A percentile compares a stretch with the other conserved stretches of the same genome.
Conservation (phyloP, 2,329 filamentous ascomycete genomes). For the Ceratocystis cubensis region DNA sequence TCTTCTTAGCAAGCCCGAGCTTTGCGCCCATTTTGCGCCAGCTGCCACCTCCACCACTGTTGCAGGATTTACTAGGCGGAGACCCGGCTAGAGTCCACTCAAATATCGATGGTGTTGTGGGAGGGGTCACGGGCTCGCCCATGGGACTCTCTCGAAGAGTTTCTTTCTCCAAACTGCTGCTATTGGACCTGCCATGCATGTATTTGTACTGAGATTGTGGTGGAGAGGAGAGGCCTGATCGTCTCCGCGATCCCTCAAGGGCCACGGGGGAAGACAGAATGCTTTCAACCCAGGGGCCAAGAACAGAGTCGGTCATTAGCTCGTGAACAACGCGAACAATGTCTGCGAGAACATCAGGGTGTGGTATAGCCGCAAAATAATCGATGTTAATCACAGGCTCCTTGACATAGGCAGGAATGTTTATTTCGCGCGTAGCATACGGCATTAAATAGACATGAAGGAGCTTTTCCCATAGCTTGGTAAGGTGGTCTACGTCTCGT, state of each 20-base stretch:
- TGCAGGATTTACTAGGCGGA: constrained; percentile 42
- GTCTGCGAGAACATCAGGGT: constrained; percentile 63
- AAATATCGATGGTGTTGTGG: constrained; percentile 55
- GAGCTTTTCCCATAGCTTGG: constrained; percentile 73
- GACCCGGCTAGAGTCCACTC: constrained; percentile 43
- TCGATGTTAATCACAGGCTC: constrained; percentile 34
- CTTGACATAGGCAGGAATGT: constrained; percentile 73
- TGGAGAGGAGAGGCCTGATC: neutral
- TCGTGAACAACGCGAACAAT: constrained; percentile 85
- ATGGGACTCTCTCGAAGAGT: neutral
- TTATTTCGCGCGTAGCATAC: constrained; percentile 76
- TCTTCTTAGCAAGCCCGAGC: constrained; percentile 35
- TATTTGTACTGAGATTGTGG: constrained; percentile 10
- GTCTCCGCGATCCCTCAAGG: constrained; percentile 29
- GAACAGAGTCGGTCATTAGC: constrained; percentile 91
- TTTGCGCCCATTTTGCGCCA: constrained; percentile 55
- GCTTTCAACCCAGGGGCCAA: constrained; percentile 64
- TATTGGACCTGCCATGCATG: constrained; percentile 8
- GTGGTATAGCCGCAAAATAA: constrained; percentile 43
- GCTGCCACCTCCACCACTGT: constrained; percentile 44
- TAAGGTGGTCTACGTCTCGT: constrained; percentile 51
- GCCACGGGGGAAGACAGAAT: constrained; percentile 31
- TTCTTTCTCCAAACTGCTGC: constrained; percentile 7
- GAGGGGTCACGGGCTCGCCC: constrained; percentile 58
- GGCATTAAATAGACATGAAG: constrained; percentile 83